Evolutionary conservation across 257 asterid genomes (phyloP).

Genomic region (Ocimum tenuiflorum): DNA sequence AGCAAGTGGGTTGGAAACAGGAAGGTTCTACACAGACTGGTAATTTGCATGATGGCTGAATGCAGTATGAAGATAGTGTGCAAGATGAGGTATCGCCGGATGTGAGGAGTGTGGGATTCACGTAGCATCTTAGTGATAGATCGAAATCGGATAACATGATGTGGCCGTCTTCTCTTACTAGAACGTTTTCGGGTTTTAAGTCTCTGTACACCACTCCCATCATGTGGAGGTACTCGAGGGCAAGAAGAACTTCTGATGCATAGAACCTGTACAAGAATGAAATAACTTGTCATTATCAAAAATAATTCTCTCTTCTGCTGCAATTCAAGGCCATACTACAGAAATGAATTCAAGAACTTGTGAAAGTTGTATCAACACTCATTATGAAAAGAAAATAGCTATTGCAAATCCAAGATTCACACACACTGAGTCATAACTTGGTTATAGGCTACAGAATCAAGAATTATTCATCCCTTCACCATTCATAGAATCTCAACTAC

Average conservation of each 20-base stretch:
- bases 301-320: neutral
- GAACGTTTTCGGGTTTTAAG: slow-evolving; percentile 84
- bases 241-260: slow-evolving; percentile 82
- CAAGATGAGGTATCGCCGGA: slow-evolving; percentile 43
- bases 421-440: neutral
- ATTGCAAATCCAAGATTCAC: neutral
- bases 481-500: no score
- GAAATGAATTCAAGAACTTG: no score
- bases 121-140: slow-evolving; percentile 68
- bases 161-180: slow-evolving; percentile 91
- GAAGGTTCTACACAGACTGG: slow-evolving; percentile 75
- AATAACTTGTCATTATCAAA: neutral
- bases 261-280: slow-evolving; percentile 54
- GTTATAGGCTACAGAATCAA: neutral
- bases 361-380: no score
- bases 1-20: slow-evolving; percentile 82
- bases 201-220: no score
- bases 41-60: slow-evolving; percentile 63
- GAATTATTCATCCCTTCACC: neutral
- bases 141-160: slow-evolving; percentile 93
- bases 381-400: no score
- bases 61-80: slow-evolving; percentile 61
- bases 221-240: no score
- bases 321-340: no score
- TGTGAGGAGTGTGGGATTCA: slow-evolving; percentile 70